phyloP scores from a whole-genome alignment of 2,329 filamentous ascomycete species.

The Exophiala spinifera region DNA sequence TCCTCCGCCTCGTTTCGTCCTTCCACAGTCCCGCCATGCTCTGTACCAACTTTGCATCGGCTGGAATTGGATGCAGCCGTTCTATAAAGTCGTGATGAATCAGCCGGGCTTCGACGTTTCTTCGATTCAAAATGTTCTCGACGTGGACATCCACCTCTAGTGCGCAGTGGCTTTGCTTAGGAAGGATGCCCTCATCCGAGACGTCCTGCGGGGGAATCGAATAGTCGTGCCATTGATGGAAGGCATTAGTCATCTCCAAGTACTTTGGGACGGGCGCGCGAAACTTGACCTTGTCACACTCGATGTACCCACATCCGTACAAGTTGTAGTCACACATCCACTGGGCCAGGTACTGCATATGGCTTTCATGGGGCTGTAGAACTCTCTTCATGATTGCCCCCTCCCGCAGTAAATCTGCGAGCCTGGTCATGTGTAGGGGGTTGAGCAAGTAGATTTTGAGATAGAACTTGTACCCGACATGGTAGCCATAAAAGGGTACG shows the following conservation, averaged over 20 bases:
- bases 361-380: constrained; percentile 91
- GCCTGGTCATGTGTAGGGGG: constrained; percentile 77
- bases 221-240: constrained; percentile 75
- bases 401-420: constrained; percentile 82
- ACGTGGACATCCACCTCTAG: constrained; percentile 88
- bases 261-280: constrained; percentile 71
- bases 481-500: constrained; percentile 91
- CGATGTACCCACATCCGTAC: constrained; percentile 86
- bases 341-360: constrained; percentile 86
- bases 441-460: constrained; percentile 95
- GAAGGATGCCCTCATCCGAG: constrained; percentile 62
- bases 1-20: constrained; percentile 79
- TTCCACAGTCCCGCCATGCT: constrained; percentile 94
- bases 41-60: constrained; percentile 77
- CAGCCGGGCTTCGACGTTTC: constrained; percentile 68
- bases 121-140: constrained; percentile 81
- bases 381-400: constrained; percentile 78
- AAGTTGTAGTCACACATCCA: constrained; percentile 99
- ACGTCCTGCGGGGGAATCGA: constrained; percentile 62
- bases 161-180: constrained; percentile 79
- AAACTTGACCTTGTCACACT: constrained; percentile 68
- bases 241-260: constrained; percentile 57
- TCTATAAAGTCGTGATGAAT: constrained; percentile 89
- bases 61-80: constrained; percentile 58
- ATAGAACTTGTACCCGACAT: constrained; percentile 86